Conservation (phyloP, 495 filamentous ascomycete species). For the Pyrenula aspistea region DNA sequence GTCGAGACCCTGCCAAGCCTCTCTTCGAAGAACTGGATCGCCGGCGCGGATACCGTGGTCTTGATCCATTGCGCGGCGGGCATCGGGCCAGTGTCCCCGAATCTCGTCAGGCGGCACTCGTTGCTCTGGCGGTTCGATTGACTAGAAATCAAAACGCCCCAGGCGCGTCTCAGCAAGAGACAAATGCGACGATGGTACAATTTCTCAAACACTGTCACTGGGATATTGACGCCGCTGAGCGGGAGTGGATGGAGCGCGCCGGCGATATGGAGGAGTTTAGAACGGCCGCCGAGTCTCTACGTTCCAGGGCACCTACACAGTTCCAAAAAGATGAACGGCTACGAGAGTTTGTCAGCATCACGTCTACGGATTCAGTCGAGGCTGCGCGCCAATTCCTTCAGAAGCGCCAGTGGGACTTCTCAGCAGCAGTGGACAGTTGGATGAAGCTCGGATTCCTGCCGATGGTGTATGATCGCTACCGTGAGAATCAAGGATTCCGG, state of each 20-base stretch:
- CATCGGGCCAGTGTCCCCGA: neutral
- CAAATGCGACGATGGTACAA: neutral
- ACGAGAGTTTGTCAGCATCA: neutral
- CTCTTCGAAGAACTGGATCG: neutral
- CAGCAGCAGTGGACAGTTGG: neutral
- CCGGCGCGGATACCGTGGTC: neutral
- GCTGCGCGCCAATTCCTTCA: neutral
- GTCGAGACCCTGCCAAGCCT: neutral
- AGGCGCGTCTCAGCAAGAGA: neutral
- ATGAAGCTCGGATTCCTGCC: neutral
- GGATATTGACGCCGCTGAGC: neutral
- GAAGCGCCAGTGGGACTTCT: neutral
- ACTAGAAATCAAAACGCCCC: neutral
- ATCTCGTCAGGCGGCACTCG: neutral
- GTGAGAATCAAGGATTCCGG: neutral
- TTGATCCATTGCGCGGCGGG: neutral
- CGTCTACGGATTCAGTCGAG: neutral
- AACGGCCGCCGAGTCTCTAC: neutral
- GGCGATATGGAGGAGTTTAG: neutral
- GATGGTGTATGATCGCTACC: neutral
- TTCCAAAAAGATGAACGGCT: neutral
- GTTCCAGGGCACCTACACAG: neutral
- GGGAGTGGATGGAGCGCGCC: neutral
- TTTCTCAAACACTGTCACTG: neutral
- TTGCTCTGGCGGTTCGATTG: neutral